phyloP scores from a whole-genome alignment of 495 filamentous ascomycete genomes.

The Aspergillus hancockii region DNA sequence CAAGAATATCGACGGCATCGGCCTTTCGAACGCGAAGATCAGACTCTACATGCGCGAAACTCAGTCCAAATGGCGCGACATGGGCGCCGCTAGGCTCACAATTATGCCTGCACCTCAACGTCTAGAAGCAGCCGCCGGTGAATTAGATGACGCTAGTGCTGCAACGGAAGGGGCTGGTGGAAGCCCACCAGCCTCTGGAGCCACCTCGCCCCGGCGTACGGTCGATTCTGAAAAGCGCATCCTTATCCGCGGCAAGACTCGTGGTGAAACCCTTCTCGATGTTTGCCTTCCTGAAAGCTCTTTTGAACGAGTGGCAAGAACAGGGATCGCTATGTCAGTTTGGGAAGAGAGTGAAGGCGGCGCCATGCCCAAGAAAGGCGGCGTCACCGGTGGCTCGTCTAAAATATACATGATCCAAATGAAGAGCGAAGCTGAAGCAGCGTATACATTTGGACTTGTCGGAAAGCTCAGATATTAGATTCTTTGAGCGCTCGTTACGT shows the following conservation, averaged over 20 bases:
- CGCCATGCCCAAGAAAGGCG: constrained; percentile 65
- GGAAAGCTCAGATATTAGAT: constrained; percentile 58
- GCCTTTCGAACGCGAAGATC: constrained; percentile 75
- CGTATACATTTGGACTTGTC: constrained; percentile 62
- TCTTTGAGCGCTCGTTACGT: not conserved
- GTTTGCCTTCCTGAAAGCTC: constrained; percentile 78
- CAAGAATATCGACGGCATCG: constrained; percentile 54
- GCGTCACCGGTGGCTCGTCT: constrained; percentile 65
- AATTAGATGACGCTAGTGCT: constrained; percentile 25
- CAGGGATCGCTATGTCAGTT: constrained; percentile 83
- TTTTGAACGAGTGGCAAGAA: constrained; percentile 79
- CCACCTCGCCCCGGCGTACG: constrained; percentile 37
- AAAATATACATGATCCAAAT: constrained; percentile 85
- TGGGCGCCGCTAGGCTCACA: constrained; percentile 78
- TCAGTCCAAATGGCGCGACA: constrained; percentile 82
- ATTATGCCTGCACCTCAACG: constrained; percentile 68
- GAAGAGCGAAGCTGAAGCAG: constrained; percentile 62
- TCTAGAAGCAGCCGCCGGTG: constrained; percentile 34
- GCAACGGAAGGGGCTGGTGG: constrained; percentile 20
- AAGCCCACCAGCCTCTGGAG: constrained; percentile 35
- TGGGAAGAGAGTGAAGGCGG: constrained; percentile 81
- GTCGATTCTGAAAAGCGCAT: constrained; percentile 73
- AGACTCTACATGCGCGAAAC: constrained; percentile 79
- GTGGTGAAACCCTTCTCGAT: constrained; percentile 71
- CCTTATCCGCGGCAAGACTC: constrained; percentile 68